phyloP scores from a whole-genome alignment of 2,329 filamentous ascomycete species.

The Xylariales sp. region DNA sequence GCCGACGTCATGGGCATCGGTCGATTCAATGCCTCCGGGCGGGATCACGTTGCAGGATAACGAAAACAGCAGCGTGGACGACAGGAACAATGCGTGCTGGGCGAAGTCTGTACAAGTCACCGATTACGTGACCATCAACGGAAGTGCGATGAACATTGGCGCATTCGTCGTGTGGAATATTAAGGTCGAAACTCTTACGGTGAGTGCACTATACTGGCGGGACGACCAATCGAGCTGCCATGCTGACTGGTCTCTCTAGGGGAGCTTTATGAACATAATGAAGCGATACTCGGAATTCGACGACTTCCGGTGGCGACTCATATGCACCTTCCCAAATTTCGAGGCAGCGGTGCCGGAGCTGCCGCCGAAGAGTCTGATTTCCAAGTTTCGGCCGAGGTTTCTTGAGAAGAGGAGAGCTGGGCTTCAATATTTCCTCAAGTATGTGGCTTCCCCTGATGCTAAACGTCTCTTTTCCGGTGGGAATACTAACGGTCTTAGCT shows the following conservation, averaged over 20 bases:
- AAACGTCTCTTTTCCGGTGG: background rate
- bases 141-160: conserved; percentile 58
- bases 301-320: conserved; percentile 67
- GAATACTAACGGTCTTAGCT: conserved; percentile 51
- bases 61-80: conserved; percentile 46
- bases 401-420: conserved; percentile 79
- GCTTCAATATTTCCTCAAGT: conserved; percentile 92
- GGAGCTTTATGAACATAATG: conserved; percentile 56
- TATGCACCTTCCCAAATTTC: conserved; percentile 78
- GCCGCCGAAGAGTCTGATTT: conserved; percentile 87
- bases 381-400: conserved; percentile 78
- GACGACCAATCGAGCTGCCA: too few species aligned
- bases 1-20: conserved; percentile 31
- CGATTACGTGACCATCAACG: conserved; percentile 53
- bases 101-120: conserved; percentile 57
- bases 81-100: conserved; percentile 49
- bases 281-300: conserved; percentile 93
- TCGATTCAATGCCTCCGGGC: conserved; percentile 42
- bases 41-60: conserved; percentile 61
- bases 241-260: conserved; percentile 36
- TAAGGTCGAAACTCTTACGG: conserved; percentile 77
- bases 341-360: conserved; percentile 81
- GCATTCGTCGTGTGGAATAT: conserved; percentile 96
- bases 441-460: conserved; percentile 30
- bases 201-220: conserved; percentile 40